A percentile compares a stretch with the other conserved stretches of the same genome.
Conservation (phyloP, 2,329 filamentous ascomycete genomes). For the Fusarium vanettenii region DNA sequence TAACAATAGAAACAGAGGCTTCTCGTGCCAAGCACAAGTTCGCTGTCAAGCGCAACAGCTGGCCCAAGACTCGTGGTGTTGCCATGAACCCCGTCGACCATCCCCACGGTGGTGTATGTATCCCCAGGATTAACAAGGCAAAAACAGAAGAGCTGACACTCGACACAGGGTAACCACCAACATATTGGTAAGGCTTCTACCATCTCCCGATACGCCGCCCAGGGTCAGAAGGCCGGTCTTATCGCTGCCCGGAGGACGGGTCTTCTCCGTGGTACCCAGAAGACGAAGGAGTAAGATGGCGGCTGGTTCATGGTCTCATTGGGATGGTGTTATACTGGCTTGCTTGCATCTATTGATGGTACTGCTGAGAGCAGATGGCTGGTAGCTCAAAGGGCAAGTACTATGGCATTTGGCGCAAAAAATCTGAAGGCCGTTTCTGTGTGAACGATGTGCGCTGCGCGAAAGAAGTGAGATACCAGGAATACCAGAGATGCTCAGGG, state of each 20-base stretch:
- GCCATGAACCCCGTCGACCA: slow-evolving; percentile 99
- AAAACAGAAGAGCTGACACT: slow-evolving; percentile 52
- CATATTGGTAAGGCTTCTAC: slow-evolving; percentile 99
- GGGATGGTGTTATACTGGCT: slow-evolving; percentile 74
- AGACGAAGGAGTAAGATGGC: slow-evolving; percentile 90
- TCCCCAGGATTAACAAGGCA: not conserved
- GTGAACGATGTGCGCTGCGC: slow-evolving; percentile 39
- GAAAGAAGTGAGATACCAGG: slow-evolving; percentile 44
- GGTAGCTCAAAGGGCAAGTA: slow-evolving; percentile 62
- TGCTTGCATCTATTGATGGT: slow-evolving; percentile 70
- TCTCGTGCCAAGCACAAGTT: slow-evolving; percentile 99
- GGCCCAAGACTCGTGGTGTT: slow-evolving; percentile 99
- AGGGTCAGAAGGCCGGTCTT: slow-evolving; percentile 99
- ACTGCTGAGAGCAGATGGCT: slow-evolving; percentile 60
- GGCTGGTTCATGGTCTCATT: slow-evolving; percentile 66
- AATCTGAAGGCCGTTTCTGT: slow-evolving; percentile 47
- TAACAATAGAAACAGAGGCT: slow-evolving; percentile 77
- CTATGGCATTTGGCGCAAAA: slow-evolving; percentile 62
- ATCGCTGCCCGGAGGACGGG: slow-evolving; percentile 99
- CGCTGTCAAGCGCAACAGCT: slow-evolving; percentile 99
- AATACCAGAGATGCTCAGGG: slow-evolving; percentile 33
- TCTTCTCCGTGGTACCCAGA: slow-evolving; percentile 99
- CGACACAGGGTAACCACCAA: slow-evolving; percentile 92
- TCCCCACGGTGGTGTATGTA: slow-evolving; percentile 89
- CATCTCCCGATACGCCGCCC: slow-evolving; percentile 96